These are phyloP conservation scores for Mycosphaerella arachidis DNA, from an alignment of 2,329 filamentous ascomycete species.

Conservation along the genomic window DNA sequence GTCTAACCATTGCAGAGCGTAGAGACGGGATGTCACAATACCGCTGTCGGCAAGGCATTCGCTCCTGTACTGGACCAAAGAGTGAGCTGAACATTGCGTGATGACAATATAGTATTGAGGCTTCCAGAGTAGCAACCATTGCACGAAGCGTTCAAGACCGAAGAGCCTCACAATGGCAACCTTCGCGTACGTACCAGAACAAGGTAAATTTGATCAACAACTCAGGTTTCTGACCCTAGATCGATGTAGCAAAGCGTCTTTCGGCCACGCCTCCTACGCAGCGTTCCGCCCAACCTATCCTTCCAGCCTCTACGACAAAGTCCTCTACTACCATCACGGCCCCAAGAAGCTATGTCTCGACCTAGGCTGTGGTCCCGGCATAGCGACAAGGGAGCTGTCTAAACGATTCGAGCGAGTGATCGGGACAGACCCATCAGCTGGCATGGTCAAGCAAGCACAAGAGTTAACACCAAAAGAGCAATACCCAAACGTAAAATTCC, in stretches of 20 bases:
- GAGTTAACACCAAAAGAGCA: constrained; percentile 19
- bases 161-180: constrained; percentile 10
- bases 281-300: constrained; percentile 59
- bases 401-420: constrained; percentile 49
- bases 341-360: constrained; percentile 46
- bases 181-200: constrained; percentile 14
- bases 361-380: constrained; percentile 61
- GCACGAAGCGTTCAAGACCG: not conserved
- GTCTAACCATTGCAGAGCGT: not conserved
- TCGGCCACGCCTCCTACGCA: constrained; percentile 56
- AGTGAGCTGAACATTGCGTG: not conserved
- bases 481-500: constrained; percentile 46
- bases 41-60: too few species aligned
- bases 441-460: constrained; percentile 47
- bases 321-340: constrained; percentile 52
- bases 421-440: constrained; percentile 54
- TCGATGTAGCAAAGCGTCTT: constrained; percentile 49
- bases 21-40: not conserved
- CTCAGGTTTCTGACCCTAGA: not conserved
- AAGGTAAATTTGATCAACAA: not conserved
- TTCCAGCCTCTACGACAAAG: constrained; percentile 48
- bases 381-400: constrained; percentile 52
- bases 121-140: not conserved
- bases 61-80: not conserved
- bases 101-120: not conserved